Conservation (phyloP, 768 basidiomycete genomes). For the Lactarius vividus region DNA sequence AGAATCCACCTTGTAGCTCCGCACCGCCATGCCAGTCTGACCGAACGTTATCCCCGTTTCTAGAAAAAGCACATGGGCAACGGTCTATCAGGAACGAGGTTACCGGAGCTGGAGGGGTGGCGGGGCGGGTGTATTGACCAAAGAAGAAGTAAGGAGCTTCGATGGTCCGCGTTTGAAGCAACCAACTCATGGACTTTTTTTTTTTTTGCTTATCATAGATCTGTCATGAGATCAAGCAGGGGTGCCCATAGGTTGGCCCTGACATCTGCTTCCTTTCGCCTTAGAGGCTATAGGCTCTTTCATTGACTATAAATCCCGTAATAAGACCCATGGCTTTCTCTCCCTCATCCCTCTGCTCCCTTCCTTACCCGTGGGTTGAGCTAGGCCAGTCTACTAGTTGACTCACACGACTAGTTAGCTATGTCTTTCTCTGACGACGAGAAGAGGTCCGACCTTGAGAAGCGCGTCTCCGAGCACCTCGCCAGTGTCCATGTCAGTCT, state of each 20-base stretch:
- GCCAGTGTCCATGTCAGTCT: background rate
- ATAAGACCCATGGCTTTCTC: background rate
- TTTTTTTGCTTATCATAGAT: background rate
- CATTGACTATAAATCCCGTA: conserved; percentile 1
- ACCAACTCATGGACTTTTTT: background rate
- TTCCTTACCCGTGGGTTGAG: background rate
- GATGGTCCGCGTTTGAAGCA: background rate
- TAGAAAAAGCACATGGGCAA: background rate
- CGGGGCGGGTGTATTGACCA: background rate
- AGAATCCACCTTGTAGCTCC: too few species aligned
- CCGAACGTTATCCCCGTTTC: background rate
- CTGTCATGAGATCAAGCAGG: background rate
- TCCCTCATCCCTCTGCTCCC: background rate
- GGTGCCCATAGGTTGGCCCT: background rate
- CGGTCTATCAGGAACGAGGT: background rate
- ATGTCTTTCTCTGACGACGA: conserved; percentile 28
- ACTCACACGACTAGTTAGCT: conserved; percentile 13
- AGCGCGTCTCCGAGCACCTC: background rate
- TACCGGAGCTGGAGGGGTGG: background rate
- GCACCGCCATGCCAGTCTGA: background rate
- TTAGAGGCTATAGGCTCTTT: background rate
- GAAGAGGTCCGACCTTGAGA: conserved; percentile 30
- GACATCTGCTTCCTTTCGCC: background rate
- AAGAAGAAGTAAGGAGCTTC: background rate
- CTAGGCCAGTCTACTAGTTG: conserved; percentile 7